phyloP scores from a whole-genome alignment of 1,284 basidiomycete genomes.

The Austropuccinia psidii region DNA sequence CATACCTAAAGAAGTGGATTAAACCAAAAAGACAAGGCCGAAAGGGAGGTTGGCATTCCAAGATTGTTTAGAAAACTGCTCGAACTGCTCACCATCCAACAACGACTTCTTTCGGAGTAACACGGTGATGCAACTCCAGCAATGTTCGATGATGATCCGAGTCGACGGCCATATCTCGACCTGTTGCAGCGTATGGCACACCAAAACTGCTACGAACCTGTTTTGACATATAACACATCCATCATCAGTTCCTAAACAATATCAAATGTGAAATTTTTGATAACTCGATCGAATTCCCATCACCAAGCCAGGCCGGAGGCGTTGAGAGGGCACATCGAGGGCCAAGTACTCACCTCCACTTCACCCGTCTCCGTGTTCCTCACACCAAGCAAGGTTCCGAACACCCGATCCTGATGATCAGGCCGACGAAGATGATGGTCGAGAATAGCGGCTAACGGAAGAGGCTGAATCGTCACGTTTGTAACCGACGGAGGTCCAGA shows the following conservation, averaged over 20 bases:
- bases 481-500: conserved; percentile 23
- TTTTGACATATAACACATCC: conserved; percentile 32
- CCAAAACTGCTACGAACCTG: conserved; percentile 35
- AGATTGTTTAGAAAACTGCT: too few relatives aligned
- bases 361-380: conserved; percentile 63
- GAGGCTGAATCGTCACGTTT: conserved; percentile 74
- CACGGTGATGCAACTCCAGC: conserved; percentile 79
- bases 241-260: too few relatives aligned
- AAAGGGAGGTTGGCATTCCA: too few relatives aligned
- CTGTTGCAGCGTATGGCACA: conserved; percentile 33
- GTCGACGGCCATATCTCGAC: conserved; percentile 70
- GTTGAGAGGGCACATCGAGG: conserved; percentile 57
- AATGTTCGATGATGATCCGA: conserved; percentile 92
- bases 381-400: conserved; percentile 87
- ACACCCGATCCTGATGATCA: conserved; percentile 75
- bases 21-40: too few relatives aligned
- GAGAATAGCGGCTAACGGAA: conserved; percentile 87
- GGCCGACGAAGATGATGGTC: conserved; percentile 92
- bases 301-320: not conserved
- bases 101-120: conserved; percentile 74
- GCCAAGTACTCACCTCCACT: conserved; percentile 63
- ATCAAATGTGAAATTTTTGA: too few relatives aligned
- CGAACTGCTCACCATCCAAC: conserved; percentile 71
- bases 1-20: conserved; percentile 59
- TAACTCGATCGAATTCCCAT: too few relatives aligned